Percentiles rank a stretch among this genome's conserved stretches.
phyloP scores from a whole-genome alignment of 352 stramenopile genomes.

The Pythium sukuiense region DNA sequence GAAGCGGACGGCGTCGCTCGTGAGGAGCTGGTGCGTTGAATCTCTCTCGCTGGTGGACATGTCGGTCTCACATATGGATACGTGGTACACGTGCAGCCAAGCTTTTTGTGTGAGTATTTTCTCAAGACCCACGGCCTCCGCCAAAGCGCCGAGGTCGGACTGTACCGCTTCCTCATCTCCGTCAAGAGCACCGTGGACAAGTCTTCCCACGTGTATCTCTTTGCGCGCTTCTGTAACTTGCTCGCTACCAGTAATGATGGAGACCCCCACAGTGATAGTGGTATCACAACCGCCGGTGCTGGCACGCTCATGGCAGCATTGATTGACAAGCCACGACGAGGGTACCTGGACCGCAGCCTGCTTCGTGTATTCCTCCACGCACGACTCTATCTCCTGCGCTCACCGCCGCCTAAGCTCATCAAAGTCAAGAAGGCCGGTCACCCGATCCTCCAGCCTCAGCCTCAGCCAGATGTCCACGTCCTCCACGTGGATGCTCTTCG shows the following conservation, averaged over 20 bases:
- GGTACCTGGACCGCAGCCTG: slow-evolving; percentile 59
- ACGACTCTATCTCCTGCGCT: slow-evolving; percentile 40
- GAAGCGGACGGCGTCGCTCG: slow-evolving; percentile 57
- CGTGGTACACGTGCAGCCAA: slow-evolving; percentile 31
- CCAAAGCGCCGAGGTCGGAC: slow-evolving; percentile 59
- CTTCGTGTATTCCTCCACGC: slow-evolving; percentile 67
- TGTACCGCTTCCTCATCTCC: slow-evolving; percentile 74
- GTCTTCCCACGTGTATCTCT: slow-evolving; percentile 59
- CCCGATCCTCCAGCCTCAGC: not conserved
- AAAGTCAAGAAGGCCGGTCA: slow-evolving; percentile 9
- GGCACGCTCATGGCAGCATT: slow-evolving; percentile 18
- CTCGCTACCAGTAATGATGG: slow-evolving; percentile 23
- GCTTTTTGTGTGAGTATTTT: slow-evolving; percentile 75
- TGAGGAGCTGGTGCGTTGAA: slow-evolving; percentile 42
- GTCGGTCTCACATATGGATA: not conserved
- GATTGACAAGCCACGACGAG: slow-evolving; percentile 28
- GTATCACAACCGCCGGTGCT: not conserved
- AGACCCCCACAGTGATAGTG: not conserved
- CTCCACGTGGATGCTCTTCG: slow-evolving; percentile 51
- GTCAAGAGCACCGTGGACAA: slow-evolving; percentile 53
- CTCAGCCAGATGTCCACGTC: slow-evolving; percentile 30
- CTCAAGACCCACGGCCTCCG: slow-evolving; percentile 64
- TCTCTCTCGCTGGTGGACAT: not conserved
- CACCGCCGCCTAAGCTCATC: slow-evolving; percentile 23
- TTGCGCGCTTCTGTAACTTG: slow-evolving; percentile 57